Evolutionary conservation across 495 filamentous ascomycete genomes (phyloP).

Genomic region (Geoglossum glabrum): DNA sequence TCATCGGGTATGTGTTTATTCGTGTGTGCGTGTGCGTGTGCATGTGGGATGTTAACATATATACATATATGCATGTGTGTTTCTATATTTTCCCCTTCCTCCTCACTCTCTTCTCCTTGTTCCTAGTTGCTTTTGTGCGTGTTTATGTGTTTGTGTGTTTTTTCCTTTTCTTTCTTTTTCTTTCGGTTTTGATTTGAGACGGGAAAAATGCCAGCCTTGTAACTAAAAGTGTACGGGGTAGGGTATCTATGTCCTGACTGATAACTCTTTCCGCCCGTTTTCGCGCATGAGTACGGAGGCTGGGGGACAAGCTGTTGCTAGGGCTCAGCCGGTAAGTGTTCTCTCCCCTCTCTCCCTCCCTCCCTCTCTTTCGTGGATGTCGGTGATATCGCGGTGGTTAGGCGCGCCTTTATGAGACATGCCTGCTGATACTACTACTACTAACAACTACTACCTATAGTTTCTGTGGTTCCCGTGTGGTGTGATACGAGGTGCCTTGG

Average conservation of each 20-base stretch:
- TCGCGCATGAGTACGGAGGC: slow-evolving; percentile 64
- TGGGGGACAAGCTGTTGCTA: slow-evolving; percentile 44
- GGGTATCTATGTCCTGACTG: slow-evolving; percentile 92
- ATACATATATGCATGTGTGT: too few relatives aligned
- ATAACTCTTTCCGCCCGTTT: slow-evolving; percentile 81
- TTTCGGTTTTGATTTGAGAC: too few relatives aligned
- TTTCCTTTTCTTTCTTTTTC: too few relatives aligned
- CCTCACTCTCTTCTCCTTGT: not conserved
- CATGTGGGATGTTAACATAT: too few relatives aligned
- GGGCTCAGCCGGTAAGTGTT: slow-evolving; percentile 72
- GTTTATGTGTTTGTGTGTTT: too few relatives aligned
- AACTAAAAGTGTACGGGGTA: too few relatives aligned
- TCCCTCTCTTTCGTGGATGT: not conserved
- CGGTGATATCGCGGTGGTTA: not conserved
- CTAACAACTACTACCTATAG: too few relatives aligned
- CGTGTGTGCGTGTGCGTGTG: too few relatives aligned
- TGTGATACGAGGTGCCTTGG: slow-evolving; percentile 69
- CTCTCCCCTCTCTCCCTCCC: slow-evolving; percentile 3
- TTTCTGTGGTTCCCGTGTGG: slow-evolving; percentile 93
- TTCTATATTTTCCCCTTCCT: too few relatives aligned
- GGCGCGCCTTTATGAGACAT: too few relatives aligned
- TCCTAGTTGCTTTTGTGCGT: not conserved
- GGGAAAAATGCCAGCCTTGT: too few relatives aligned
- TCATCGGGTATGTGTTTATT: slow-evolving; percentile 60
- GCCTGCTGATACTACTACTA: too few relatives aligned